phyloP scores from a whole-genome alignment of 306 rosid genomes.

The Pterocarpus macrocarpus region DNA sequence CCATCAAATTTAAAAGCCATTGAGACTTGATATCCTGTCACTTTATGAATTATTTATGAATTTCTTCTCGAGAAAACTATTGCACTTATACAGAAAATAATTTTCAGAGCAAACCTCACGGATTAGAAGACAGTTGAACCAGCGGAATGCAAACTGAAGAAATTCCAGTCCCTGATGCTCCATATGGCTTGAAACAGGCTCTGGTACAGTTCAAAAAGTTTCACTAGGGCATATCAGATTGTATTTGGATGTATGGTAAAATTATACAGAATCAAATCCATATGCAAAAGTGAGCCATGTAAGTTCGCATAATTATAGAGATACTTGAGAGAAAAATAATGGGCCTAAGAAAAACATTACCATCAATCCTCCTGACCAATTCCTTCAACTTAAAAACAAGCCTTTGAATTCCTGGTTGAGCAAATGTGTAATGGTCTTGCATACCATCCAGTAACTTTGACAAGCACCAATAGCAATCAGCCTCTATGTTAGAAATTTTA shows the following conservation, averaged over 20 bases:
- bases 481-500: conserved; percentile 72
- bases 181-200: conserved; percentile 93
- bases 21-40: conserved; percentile 24
- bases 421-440: conserved; percentile 99
- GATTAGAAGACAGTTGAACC: conserved; percentile 98
- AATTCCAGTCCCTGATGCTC: conserved; percentile 94
- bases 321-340: conserved; percentile 27
- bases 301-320: conserved; percentile 29
- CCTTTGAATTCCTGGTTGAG: conserved; percentile 98
- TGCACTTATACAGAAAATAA: conserved; percentile 7
- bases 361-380: conserved; percentile 90
- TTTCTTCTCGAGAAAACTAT: conserved; percentile 16
- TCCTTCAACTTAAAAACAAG: conserved; percentile 95
- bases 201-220: conserved; percentile 56
- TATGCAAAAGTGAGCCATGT: conserved; percentile 24
- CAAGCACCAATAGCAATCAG: conserved; percentile 97
- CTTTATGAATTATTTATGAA: neutral
- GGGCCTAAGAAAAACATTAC: conserved; percentile 55
- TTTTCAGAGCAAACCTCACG: conserved; percentile 77
- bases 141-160: conserved; percentile 99
- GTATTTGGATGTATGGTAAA: conserved; percentile 27
- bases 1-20: conserved; percentile 25
- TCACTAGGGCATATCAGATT: conserved; percentile 35
- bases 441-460: conserved; percentile 95
- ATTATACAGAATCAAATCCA: conserved; percentile 29